Evolutionary conservation across 805 yeast genomes (phyloP).

Genomic region (Martiniozyma abietophila): DNA sequence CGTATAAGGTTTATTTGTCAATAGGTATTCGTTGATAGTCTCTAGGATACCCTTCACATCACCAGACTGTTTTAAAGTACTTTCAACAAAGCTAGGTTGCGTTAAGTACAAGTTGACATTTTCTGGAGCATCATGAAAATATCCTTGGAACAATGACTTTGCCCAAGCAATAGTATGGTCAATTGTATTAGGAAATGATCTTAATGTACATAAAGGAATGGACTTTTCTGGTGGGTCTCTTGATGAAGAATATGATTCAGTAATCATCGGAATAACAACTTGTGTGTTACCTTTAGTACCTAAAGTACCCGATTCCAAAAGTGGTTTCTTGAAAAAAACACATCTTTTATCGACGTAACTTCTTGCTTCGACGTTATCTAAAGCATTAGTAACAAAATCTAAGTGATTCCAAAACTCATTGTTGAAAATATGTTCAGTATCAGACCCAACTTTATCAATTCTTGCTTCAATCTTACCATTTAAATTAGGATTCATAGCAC

Average conservation of each 20-base stretch:
- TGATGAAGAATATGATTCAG: slow-evolving; percentile 93
- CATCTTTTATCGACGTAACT: slow-evolving; percentile 96
- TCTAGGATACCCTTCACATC: slow-evolving; percentile 84
- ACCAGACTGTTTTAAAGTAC: slow-evolving; percentile 82
- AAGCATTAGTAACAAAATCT: slow-evolving; percentile 91
- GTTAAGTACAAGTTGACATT: slow-evolving; percentile 84
- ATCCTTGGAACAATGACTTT: slow-evolving; percentile 86
- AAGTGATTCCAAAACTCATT: slow-evolving; percentile 77
- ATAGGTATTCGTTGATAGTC: slow-evolving; percentile 64
- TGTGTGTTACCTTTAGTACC: slow-evolving; percentile 99
- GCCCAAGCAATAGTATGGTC: slow-evolving; percentile 99
- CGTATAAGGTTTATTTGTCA: slow-evolving; percentile 67
- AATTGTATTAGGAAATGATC: slow-evolving; percentile 96
- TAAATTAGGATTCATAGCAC: slow-evolving; percentile 77
- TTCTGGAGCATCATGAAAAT: slow-evolving; percentile 84
- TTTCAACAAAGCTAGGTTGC: slow-evolving; percentile 89
- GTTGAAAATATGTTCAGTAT: slow-evolving; percentile 79
- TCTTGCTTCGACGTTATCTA: slow-evolving; percentile 97
- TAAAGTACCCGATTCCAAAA: slow-evolving; percentile 92
- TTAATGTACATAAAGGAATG: slow-evolving; percentile 91
- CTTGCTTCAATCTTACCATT: slow-evolving; percentile 64
- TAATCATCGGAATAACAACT: slow-evolving; percentile 85
- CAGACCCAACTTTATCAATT: slow-evolving; percentile 87
- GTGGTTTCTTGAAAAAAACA: slow-evolving; percentile 82
- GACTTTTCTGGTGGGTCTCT: slow-evolving; percentile 99